phyloP scores from a whole-genome alignment of 306 rosid species.

The Cucumis melo region DNA sequence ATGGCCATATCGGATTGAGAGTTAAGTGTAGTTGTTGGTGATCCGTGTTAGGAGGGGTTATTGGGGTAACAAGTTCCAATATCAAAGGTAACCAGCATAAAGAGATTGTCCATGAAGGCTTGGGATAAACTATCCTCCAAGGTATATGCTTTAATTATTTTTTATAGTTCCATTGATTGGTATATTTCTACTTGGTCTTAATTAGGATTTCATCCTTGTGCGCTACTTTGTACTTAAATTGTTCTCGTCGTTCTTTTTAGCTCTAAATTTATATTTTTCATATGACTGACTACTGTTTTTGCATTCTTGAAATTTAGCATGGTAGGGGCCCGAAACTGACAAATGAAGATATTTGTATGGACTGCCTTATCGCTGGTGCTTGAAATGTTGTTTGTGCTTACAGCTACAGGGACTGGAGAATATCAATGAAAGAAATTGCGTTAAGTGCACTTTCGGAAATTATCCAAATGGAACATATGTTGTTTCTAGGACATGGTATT shows the following conservation, averaged over 20 bases:
- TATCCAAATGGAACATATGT: conserved; percentile 39
- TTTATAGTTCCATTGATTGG: not conserved
- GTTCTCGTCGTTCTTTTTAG: not conserved
- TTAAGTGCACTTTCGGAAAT: conserved; percentile 52
- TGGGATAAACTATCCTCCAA: conserved; percentile 52
- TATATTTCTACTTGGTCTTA: not conserved
- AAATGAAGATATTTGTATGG: conserved; percentile 37
- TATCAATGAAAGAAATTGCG: conserved; percentile 57
- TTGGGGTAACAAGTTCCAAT: conserved; percentile 70
- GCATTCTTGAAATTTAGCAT: conserved; percentile 36
- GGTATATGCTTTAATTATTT: conserved; percentile 25
- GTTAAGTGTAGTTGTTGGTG: no score
- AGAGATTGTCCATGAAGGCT: conserved; percentile 62
- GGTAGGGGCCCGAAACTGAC: conserved; percentile 47
- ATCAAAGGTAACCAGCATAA: conserved; percentile 57
- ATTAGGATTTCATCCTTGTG: not conserved
- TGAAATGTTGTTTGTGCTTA: conserved; percentile 54
- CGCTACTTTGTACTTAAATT: not conserved
- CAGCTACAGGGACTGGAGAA: conserved; percentile 64
- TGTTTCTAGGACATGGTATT: conserved; percentile 75
- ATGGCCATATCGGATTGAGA: no score
- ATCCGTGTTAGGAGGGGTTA: no score
- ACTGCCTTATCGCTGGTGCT: conserved; percentile 57
- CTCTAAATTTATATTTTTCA: not conserved
- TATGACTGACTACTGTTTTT: not conserved